Conservation (phyloP, 2,329 filamentous ascomycete genomes). For the Epichloe baconii region DNA sequence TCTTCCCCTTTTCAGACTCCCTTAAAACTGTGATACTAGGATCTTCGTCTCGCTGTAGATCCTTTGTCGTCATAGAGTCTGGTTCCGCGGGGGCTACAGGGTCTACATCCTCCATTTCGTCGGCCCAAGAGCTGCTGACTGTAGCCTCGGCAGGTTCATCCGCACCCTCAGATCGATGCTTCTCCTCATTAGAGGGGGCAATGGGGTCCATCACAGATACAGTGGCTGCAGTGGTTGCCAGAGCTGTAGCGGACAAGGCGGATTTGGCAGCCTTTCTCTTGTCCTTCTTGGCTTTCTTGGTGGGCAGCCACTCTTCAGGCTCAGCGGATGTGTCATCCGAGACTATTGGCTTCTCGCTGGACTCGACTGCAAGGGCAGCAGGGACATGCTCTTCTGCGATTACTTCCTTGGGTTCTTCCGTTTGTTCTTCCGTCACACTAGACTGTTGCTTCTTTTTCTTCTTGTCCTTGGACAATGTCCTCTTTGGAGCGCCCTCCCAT, state of each 20-base stretch:
- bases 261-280: conserved; percentile 24
- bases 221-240: conserved; percentile 3
- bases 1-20: conserved; percentile 28
- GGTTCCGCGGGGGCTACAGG: neutral
- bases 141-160: neutral
- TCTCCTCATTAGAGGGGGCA: neutral
- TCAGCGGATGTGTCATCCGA: conserved; percentile 4
- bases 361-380: neutral
- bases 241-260: conserved; percentile 9
- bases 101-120: conserved; percentile 6
- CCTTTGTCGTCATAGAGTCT: neutral
- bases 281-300: conserved; percentile 20
- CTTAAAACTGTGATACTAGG: conserved; percentile 24
- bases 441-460: conserved; percentile 6
- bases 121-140: conserved; percentile 7
- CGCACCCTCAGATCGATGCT: neutral
- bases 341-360: neutral
- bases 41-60: conserved; percentile 8
- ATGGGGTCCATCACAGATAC: neutral
- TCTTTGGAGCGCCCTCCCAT: conserved; percentile 1
- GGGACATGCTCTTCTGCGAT: neutral
- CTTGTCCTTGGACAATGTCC: conserved; percentile 17
- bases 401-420: neutral
- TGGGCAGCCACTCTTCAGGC: conserved; percentile 4
- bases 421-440: neutral